Percentiles rank a stretch among this genome's conserved stretches.
phyloP scores from a whole-genome alignment of 1,284 basidiomycete genomes.

The Xanthoconium separans region DNA sequence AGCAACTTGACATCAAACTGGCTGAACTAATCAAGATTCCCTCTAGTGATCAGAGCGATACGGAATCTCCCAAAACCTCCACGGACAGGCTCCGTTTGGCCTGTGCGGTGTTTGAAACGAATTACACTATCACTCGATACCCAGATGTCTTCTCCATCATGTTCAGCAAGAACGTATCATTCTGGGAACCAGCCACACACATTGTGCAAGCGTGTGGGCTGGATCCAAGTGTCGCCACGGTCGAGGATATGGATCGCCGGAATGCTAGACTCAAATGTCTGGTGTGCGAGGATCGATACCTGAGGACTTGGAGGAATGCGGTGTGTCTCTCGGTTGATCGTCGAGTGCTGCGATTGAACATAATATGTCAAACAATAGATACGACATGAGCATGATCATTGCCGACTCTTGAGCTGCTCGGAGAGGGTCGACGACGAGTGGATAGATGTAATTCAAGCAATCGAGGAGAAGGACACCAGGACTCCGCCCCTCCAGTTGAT shows the following conservation, averaged over 20 bases:
- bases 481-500: fast-evolving
- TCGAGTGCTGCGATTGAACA: background rate
- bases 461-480: background rate
- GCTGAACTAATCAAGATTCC: constrained; percentile 8
- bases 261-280: constrained; percentile 9
- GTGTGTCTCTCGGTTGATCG: background rate
- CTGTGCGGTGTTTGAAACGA: background rate
- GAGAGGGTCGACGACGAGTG: background rate
- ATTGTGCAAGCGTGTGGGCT: constrained; percentile 16
- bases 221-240: constrained; percentile 21
- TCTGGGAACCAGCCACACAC: constrained; percentile 3
- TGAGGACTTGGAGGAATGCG: constrained; percentile 5
- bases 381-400: background rate
- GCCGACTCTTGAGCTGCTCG: background rate
- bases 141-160: background rate
- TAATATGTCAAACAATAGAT: background rate
- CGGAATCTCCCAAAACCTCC: background rate
- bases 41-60: too few relatives aligned
- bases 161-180: background rate
- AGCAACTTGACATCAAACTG: constrained; percentile 6
- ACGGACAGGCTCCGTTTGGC: constrained; percentile 8
- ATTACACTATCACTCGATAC: background rate
- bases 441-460: background rate
- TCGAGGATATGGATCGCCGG: constrained; percentile 18
- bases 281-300: background rate